Evolutionary conservation across 495 filamentous ascomycete genomes (phyloP), one percentile per base, ranked within the genome.

Genomic region (Wilcoxina mikolae): DNA sequence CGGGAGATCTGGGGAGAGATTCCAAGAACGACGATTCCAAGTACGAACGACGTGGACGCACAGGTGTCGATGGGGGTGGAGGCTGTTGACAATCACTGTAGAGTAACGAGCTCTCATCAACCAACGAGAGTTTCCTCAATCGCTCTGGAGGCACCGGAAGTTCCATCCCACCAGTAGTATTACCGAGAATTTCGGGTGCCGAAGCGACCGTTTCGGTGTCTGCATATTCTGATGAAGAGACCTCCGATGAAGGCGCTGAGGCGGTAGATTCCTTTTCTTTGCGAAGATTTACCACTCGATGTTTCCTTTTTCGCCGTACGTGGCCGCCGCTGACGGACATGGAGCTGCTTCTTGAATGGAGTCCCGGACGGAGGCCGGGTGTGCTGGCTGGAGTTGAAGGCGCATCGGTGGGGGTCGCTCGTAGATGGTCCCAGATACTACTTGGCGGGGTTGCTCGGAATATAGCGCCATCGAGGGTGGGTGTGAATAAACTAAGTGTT

Each of bases 211-310:
- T 53, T 43, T n/a, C n/a, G n/a, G n/a, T n/a, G n/a, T n/a, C n/a
- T n/a, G 51, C 42, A 10, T 46, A 28, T 49, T 26, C 11, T 27
- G 41, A 43, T 10, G 53, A 51, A 20, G 31, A 0, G 12, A 4
- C n/a, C n/a, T n/a, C 42, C 10, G 18, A 22, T 3, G 42, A 26
- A 3, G 53, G n/a, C 15, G 18, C 1, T 18, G 53, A 25, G n/a
- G 43, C 15, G 0, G 18, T 26, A 3, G 15, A n/a, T 15, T 20
- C 45, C 26, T 29, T 33, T 28, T 31, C 74, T 55, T 77, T 78
- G 9, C 87, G 80, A 41, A 95, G 68, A 67, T 94, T 87, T 55
- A 95, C 85, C 24, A 95, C 84, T n/a, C 89, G 77, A 55, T 78
- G 87, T 76, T 94, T 95, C 65, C 85, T 82, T 65, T 82, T 90